phyloP scores from a whole-genome alignment of 2,329 filamentous ascomycete species.

The Aspergillus hiratsukae region DNA sequence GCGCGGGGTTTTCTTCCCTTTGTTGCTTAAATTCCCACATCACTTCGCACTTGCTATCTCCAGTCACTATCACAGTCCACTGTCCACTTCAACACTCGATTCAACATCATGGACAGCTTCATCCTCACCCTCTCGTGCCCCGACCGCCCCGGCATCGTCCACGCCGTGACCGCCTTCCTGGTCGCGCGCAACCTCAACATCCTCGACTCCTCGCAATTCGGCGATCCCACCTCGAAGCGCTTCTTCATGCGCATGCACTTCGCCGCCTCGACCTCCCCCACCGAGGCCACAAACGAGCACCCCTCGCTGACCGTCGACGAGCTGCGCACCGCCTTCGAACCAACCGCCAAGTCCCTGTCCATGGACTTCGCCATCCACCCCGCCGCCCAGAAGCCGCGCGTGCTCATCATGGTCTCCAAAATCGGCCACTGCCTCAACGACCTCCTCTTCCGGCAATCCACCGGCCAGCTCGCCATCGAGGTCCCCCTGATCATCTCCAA shows the following conservation, averaged over 20 bases:
- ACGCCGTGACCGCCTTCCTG: slow-evolving; percentile 75
- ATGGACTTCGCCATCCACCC: slow-evolving; percentile 71
- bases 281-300: slow-evolving; percentile 2
- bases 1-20: not conserved
- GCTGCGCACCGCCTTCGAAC: slow-evolving; percentile 54
- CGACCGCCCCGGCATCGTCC: slow-evolving; percentile 79
- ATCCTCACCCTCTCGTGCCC: slow-evolving; percentile 79
- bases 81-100: slow-evolving; percentile 21
- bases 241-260: slow-evolving; percentile 93
- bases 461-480: slow-evolving; percentile 69
- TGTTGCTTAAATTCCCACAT: not conserved
- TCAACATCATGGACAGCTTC: slow-evolving; percentile 49
- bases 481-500: slow-evolving; percentile 77
- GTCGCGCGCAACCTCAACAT: slow-evolving; percentile 72
- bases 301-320: slow-evolving; percentile 42
- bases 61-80: no score
- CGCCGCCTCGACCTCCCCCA: slow-evolving; percentile 44
- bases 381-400: slow-evolving; percentile 64
- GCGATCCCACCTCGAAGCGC: slow-evolving; percentile 65
- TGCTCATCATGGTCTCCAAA: slow-evolving; percentile 86
- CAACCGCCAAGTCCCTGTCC: slow-evolving; percentile 58
- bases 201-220: slow-evolving; percentile 80
- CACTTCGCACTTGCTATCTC: not conserved
- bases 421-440: slow-evolving; percentile 84
- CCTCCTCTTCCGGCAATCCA: slow-evolving; percentile 72